Percentiles rank a stretch among this genome's conserved stretches.
phyloP scores from a whole-genome alignment of 2,329 filamentous ascomycete species.

The Juglanconis juglandina region DNA sequence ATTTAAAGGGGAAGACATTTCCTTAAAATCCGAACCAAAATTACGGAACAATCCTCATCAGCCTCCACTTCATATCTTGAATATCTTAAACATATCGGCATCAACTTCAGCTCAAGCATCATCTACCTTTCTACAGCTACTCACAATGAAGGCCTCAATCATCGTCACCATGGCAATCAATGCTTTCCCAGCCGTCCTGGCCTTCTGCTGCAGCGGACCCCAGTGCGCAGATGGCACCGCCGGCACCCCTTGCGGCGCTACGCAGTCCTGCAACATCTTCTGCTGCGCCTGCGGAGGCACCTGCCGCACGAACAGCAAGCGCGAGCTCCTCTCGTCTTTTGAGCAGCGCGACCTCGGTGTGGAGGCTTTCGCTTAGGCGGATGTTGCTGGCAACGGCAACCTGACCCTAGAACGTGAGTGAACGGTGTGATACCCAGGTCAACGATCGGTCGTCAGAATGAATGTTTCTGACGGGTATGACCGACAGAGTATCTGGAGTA shows the following conservation, averaged over 20 bases:
- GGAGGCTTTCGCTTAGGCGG: slow-evolving; percentile 3
- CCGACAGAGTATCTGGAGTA: slow-evolving; percentile 1
- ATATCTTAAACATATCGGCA: too few relatives aligned
- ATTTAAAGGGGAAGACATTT: too few relatives aligned
- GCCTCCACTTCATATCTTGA: too few relatives aligned
- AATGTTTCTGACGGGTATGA: neutral
- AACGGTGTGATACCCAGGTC: too few relatives aligned
- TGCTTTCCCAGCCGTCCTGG: slow-evolving; percentile 1
- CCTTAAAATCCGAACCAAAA: too few relatives aligned
- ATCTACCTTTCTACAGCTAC: too few relatives aligned
- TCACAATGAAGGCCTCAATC: neutral
- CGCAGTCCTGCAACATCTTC: slow-evolving; percentile 5
- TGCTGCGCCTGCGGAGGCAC: slow-evolving; percentile 4
- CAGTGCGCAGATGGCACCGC: slow-evolving; percentile 5
- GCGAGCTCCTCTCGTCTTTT: neutral
- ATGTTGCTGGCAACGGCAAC: slow-evolving; percentile 1
- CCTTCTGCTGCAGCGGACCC: slow-evolving; percentile 1
- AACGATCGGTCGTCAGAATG: neutral
- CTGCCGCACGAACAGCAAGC: slow-evolving; percentile 6
- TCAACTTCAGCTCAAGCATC: too few relatives aligned
- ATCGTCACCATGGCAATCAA: neutral
- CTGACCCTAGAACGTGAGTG: neutral
- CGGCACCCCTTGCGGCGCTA: slow-evolving; percentile 10
- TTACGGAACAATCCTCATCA: too few relatives aligned
- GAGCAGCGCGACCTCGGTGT: neutral